Base-by-base conservation (phyloP, 2,329 filamentous ascomycete species). In the Claviceps digitariae region DNA sequence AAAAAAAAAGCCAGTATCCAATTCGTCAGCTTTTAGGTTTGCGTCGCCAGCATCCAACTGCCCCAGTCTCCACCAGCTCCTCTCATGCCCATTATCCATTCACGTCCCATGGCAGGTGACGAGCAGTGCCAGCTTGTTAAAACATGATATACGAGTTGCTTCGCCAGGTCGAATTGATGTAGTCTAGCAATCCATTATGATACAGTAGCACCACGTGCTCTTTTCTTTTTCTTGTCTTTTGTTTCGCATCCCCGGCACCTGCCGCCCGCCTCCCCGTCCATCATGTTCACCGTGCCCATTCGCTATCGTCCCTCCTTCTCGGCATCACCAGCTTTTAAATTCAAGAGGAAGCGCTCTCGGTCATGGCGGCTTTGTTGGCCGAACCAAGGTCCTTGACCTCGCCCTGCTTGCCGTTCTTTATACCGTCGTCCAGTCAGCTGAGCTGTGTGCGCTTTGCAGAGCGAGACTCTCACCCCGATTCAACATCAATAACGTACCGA, bases 341-440 rank as follows among this genome's bases (percentile, higher is more conserved):
- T 63, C 67, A 69, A 52, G 67, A 64, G 13, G 70, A 66, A 55
- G 71, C 66, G 56, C 65, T 62, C 61, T 72, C 65, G 56, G 61
- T 61, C 62, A 66, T 65, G 59, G 62, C 64, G 57, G 67, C 64
- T 52, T 68, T 65, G 67, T 80, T 81, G 64, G 77, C 78, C 44
- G 76, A 70, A 52, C 70, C 81, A 61, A 96, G 74, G 69, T 77
- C 82, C 81, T 87, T 87, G 67, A 76, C 62, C 48, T 97, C 91
- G 69, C 89, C 86, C 77, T 94, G 88, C 83, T 95, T 96, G 78
- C 93, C 93, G 75, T 90, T 89, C 93, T 97, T 72, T 64, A 61
- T 65, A n/a, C n/a, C n/a, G n/a, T n/a, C n/a, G 66, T 65, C 65
- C 62, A 59, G 57, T 48, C n/a, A 52, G 51, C 46, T 25, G 13